Percentiles rank a stretch among this genome's conserved stretches.
Conservation (phyloP, 257 asterid genomes). For the Capsicum chinense region DNA sequence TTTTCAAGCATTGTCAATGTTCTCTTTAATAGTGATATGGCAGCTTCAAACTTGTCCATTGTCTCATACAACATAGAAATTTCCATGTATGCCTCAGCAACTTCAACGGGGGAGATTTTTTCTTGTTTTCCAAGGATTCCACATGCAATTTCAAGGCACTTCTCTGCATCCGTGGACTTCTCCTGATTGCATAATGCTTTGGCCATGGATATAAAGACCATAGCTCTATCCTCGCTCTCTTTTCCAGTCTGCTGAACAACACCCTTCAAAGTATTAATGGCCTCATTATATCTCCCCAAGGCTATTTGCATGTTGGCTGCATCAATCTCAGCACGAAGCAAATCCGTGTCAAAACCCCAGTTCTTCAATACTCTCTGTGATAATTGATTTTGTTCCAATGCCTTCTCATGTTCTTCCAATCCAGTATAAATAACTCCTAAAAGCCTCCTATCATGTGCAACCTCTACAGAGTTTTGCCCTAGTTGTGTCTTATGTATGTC, state of each 20-base stretch:
- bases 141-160: conserved; percentile 73
- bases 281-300: conserved; percentile 75
- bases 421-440: conserved; percentile 92
- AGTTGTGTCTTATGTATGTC: conserved; percentile 66
- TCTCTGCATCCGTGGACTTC: conserved; percentile 70
- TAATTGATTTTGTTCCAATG: conserved; percentile 81
- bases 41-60: conserved; percentile 84
- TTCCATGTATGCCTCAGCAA: conserved; percentile 79
- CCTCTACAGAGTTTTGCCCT: conserved; percentile 85
- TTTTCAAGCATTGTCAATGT: conserved; percentile 69
- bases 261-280: conserved; percentile 70
- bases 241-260: conserved; percentile 75
- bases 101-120: conserved; percentile 59
- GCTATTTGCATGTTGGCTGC: conserved; percentile 96
- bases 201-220: conserved; percentile 78
- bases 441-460: conserved; percentile 82
- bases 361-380: conserved; percentile 78
- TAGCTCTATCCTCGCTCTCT: conserved; percentile 84
- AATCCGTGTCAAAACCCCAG: conserved; percentile 80
- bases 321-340: conserved; percentile 88
- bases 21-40: conserved; percentile 68
- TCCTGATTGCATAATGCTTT: conserved; percentile 78
- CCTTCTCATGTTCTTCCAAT: conserved; percentile 77
- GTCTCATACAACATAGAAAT: conserved; percentile 78
- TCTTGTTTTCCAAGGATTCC: conserved; percentile 73